Evolutionary conservation across 1,284 basidiomycete genomes (phyloP).

Genomic region (Meira nashicola): DNA sequence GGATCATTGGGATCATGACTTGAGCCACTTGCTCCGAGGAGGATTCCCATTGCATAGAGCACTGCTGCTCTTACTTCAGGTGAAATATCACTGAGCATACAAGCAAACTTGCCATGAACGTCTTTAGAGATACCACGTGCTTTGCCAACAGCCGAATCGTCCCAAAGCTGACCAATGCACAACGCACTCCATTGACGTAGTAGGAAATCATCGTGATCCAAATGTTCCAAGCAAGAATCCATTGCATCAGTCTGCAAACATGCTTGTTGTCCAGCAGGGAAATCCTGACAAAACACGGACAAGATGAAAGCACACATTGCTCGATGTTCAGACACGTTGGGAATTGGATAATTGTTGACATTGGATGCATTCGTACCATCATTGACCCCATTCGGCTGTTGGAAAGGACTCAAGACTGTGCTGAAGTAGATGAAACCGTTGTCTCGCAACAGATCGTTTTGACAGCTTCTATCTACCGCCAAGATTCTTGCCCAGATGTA

Average conservation of each 20-base stretch:
- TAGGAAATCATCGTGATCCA: conserved; percentile 81
- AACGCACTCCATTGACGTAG: conserved; percentile 89
- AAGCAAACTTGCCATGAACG: conserved; percentile 80
- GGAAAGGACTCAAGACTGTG: conserved; percentile 44
- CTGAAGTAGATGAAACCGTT: conserved; percentile 52
- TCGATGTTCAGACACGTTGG: conserved; percentile 91
- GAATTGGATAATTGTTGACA: conserved; percentile 58
- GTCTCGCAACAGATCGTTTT: conserved; percentile 80
- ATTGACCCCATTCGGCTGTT: conserved; percentile 18
- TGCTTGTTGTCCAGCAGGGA: conserved; percentile 76
- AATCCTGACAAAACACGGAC: conserved; percentile 84
- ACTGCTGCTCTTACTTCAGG: conserved; percentile 89
- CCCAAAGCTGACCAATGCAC: conserved; percentile 94
- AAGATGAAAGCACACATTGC: conserved; percentile 99
- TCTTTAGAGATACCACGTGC: conserved; percentile 74
- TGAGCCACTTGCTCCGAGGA: conserved; percentile 78
- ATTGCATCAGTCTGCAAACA: conserved; percentile 82
- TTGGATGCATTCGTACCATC: conserved; percentile 56
- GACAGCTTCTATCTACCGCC: conserved; percentile 88
- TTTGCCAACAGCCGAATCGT: conserved; percentile 83
- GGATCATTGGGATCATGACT: conserved; percentile 40
- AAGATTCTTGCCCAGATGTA: conserved; percentile 98
- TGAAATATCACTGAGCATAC: conserved; percentile 77
- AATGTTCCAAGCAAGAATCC: conserved; percentile 76
- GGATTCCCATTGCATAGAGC: conserved; percentile 84